A percentile compares a stretch with the other conserved stretches of the same genome.
phyloP scores from a whole-genome alignment of 2,329 filamentous ascomycete genomes.

The Diaporthe citri region DNA sequence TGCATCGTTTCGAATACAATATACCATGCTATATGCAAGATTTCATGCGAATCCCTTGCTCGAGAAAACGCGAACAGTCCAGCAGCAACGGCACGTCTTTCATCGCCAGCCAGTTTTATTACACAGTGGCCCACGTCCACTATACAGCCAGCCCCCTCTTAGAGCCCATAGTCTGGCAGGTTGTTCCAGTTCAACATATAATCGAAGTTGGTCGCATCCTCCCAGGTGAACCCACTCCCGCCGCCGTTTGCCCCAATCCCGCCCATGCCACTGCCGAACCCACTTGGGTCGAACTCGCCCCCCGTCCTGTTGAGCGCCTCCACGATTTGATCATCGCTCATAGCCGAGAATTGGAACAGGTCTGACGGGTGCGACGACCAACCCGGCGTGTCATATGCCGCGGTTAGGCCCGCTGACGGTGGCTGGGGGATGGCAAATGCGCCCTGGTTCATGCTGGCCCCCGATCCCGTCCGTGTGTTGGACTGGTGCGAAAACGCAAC shows the following conservation, averaged over 20 bases:
- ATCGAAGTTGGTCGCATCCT: constrained; percentile 70
- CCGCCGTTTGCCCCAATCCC: constrained; percentile 65
- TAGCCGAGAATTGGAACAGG: constrained; percentile 73
- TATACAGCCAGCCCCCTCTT: neutral
- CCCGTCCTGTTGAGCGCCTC: constrained; percentile 75
- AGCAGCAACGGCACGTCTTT: neutral
- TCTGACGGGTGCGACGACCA: constrained; percentile 57
- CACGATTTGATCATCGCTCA: constrained; percentile 78
- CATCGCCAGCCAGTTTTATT: neutral
- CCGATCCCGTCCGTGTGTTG: neutral
- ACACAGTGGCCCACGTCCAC: neutral
- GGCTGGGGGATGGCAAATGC: constrained; percentile 41
- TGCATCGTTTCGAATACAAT: neutral
- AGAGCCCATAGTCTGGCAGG: constrained; percentile 56
- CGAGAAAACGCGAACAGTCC: neutral
- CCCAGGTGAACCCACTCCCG: constrained; percentile 68
- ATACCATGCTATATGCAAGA: constrained; percentile 12
- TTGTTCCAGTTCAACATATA: constrained; percentile 65
- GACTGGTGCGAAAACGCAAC: constrained; percentile 11
- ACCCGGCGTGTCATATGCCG: constrained; percentile 44
- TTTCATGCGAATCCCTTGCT: neutral
- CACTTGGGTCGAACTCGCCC: constrained; percentile 66
- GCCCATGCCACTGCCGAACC: constrained; percentile 60
- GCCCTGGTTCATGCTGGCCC: constrained; percentile 25
- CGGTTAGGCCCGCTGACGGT: constrained; percentile 39